phyloP scores from a whole-genome alignment of 2,329 filamentous ascomycete species.

The Cytospora leucostoma region DNA sequence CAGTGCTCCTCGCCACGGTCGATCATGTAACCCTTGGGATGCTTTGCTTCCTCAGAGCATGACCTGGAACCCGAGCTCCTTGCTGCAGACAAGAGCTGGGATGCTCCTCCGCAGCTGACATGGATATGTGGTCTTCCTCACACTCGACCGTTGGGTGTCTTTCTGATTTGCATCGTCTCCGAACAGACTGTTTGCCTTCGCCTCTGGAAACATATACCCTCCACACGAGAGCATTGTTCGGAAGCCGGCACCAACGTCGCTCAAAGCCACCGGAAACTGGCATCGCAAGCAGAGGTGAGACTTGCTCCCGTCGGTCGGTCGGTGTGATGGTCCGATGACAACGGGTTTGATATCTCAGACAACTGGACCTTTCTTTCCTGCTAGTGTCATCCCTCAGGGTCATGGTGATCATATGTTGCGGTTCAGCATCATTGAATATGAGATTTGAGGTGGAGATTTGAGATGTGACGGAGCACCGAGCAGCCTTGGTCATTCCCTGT shows the following conservation, averaged over 20 bases:
- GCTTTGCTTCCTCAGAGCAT: not conserved
- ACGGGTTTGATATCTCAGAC: conserved; percentile 10
- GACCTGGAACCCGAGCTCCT: not conserved
- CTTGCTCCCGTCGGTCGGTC: not conserved
- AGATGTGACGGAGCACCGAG: not conserved
- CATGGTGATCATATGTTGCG: not conserved
- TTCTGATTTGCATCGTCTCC: not conserved
- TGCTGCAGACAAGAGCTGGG: not conserved
- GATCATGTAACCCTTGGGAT: not conserved
- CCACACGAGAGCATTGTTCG: not conserved
- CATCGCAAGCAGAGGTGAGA: not conserved
- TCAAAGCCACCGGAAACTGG: not conserved
- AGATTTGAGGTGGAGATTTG: not conserved
- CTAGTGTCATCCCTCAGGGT: conserved; percentile 2
- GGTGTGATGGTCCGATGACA: not conserved
- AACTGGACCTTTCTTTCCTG: not conserved
- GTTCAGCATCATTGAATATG: not conserved
- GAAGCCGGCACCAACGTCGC: not conserved
- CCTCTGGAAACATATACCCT: not conserved
- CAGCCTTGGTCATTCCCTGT: not conserved
- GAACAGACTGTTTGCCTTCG: not conserved
- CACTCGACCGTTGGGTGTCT: not conserved
- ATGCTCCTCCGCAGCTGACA: not conserved
- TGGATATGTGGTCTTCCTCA: no score
- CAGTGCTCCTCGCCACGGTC: not conserved